Conservation (phyloP, 2,329 filamentous ascomycete genomes). For the Monosporascus sp. region DNA sequence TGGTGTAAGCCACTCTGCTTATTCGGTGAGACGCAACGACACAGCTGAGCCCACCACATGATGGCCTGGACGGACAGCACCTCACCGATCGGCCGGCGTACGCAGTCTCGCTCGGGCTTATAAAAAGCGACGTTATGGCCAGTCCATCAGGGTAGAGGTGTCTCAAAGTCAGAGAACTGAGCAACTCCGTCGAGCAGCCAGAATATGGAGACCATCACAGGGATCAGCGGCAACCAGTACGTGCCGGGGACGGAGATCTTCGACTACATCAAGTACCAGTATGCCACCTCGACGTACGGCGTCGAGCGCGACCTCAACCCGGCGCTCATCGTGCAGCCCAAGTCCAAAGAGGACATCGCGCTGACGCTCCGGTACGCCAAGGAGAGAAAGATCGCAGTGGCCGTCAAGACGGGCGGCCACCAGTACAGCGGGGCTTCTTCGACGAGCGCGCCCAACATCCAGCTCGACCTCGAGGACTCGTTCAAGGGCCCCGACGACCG, state of each 20-base stretch:
- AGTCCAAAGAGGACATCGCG: slow-evolving; percentile 37
- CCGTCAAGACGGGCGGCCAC: slow-evolving; percentile 43
- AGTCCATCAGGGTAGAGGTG: no score
- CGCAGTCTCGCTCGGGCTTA: no score
- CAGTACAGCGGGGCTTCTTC: slow-evolving; percentile 47
- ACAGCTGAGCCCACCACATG: no score
- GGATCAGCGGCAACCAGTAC: slow-evolving; percentile 19
- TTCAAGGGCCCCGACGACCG: slow-evolving; percentile 30
- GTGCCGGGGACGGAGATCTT: slow-evolving; percentile 18
- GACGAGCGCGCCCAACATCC: slow-evolving; percentile 38
- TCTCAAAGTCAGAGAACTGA: no score
- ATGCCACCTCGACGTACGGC: slow-evolving; percentile 38
- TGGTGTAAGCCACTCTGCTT: no score
- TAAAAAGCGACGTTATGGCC: no score
- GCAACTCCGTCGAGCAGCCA: no score
- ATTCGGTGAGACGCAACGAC: no score
- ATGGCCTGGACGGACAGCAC: no score
- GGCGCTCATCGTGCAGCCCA: slow-evolving; percentile 38
- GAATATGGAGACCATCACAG: slow-evolving; percentile 18
- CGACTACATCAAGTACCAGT: slow-evolving; percentile 32
- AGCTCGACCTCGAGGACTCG: slow-evolving; percentile 38
- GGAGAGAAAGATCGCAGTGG: slow-evolving; percentile 34
- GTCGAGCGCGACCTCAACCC: slow-evolving; percentile 39
- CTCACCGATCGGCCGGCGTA: no score
- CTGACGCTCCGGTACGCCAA: slow-evolving; percentile 36